Evolutionary conservation across 108 stramenopile species (phyloP), one percentile per base, ranked within the genome.

Genomic region (Epithemia pelagica): DNA sequence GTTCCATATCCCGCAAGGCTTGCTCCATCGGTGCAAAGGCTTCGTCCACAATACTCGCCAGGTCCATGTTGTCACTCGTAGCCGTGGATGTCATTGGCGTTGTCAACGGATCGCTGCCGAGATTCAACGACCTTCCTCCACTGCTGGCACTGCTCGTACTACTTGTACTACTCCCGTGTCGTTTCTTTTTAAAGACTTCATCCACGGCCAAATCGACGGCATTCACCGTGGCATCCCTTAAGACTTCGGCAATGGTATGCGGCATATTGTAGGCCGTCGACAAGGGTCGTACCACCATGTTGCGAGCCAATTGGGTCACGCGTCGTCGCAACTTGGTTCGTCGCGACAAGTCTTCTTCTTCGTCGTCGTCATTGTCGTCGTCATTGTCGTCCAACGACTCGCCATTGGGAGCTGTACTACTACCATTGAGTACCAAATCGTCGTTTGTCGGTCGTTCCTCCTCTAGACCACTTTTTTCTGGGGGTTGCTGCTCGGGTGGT

Each of bases 21-120:
- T 55, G 59, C 60, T 87, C 86, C 21, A 78, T 61, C 0, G 78
- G 72, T 28, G 68, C 70, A 65, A 87, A 87, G 28, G 86, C 80
- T 30, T 82, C 78, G 1, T 80, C 71, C 2, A 80, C 65, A 0
- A 77, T 29, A 28, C 32, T 67, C 30, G 58, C 55, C 30, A 66
- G 53, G 30, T 68, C 30, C 30, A 66, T 27, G 32, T 51, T 32
- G 32, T 2, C 32, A 2, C 10, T 30, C 1, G 30, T 23, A 15
- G 3, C 37, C 2, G 2, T 51, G 8, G 61, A 28, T 10, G 27
- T 10, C 28, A 27, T 10, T n/a, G 27, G 21, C 27, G 3, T 3
- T 19, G 15, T 23, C 18, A n/a, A 23, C 23, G 19, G 15, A 10
- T 29, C 27, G 10, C 5, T 7, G 2, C 29, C 26, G 7, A 29